phyloP scores from a whole-genome alignment of 441 rosid genomes.

The Pelargonium australe region DNA sequence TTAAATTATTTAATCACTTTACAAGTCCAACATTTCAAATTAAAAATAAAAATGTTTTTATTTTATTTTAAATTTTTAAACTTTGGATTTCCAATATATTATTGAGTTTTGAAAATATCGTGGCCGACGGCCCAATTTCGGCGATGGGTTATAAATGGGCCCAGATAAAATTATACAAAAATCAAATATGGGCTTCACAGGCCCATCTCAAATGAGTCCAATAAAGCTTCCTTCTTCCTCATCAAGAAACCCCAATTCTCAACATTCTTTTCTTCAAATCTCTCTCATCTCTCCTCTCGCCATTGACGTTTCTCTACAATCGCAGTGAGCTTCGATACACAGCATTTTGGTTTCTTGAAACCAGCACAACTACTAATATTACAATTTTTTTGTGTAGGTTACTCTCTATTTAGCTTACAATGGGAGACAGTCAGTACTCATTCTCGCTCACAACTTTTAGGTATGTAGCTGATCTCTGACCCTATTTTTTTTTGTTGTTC shows the following conservation, averaged over 20 bases:
- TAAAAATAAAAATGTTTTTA: no score
- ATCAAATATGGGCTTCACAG: background rate
- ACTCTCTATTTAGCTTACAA: conserved; percentile 12
- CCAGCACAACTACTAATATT: background rate
- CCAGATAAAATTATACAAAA: no score
- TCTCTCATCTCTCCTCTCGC: background rate
- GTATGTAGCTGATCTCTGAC: conserved; percentile 20
- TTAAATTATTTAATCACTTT: no score
- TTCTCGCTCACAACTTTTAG: conserved; percentile 77
- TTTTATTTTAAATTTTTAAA: no score
- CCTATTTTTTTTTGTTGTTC: background rate
- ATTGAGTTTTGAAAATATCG: no score
- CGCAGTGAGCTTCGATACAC: background rate
- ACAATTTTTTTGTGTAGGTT: no score
- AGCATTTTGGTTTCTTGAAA: background rate
- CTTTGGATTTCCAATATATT: no score
- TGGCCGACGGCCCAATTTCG: no score
- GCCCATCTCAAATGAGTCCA: background rate
- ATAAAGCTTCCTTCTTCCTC: background rate
- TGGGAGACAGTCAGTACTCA: conserved; percentile 78
- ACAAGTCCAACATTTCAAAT: no score
- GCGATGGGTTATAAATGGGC: no score
- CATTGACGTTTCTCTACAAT: background rate
- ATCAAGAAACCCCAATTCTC: background rate
- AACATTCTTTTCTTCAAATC: background rate